Evolutionary conservation across 805 yeast genomes (phyloP).

Genomic region (Kodamaea hsintzibuensis): DNA sequence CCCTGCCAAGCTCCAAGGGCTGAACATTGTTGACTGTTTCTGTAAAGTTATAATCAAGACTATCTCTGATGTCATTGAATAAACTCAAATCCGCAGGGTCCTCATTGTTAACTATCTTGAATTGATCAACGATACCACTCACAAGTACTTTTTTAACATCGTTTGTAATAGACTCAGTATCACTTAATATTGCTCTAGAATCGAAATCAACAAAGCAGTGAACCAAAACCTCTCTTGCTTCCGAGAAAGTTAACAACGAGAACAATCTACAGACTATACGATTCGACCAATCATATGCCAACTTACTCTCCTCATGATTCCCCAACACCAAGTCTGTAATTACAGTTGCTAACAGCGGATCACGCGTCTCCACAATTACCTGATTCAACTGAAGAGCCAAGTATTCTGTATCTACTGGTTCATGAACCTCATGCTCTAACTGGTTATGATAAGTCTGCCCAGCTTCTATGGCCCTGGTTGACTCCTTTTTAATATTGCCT

Average conservation of each 20-base stretch:
- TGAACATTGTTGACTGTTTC: constrained; percentile 19
- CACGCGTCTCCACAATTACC: constrained; percentile 3
- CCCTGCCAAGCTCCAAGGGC: constrained; percentile 26
- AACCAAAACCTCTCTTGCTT: constrained; percentile 63
- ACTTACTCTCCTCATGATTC: constrained; percentile 16
- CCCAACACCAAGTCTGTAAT: constrained; percentile 7
- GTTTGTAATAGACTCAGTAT: background rate
- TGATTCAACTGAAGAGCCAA: constrained; percentile 5
- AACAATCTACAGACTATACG: constrained; percentile 40
- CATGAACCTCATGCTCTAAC: constrained; percentile 51
- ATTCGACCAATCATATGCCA: constrained; percentile 41
- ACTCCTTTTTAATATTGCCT: constrained; percentile 29
- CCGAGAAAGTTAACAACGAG: constrained; percentile 45
- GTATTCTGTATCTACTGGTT: constrained; percentile 23
- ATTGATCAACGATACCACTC: constrained; percentile 65
- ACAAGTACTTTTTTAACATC: constrained; percentile 36
- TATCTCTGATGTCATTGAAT: constrained; percentile 25
- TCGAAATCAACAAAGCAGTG: constrained; percentile 49
- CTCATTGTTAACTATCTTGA: constrained; percentile 22
- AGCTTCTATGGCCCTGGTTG: constrained; percentile 40
- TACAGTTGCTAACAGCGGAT: background rate
- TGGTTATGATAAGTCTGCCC: constrained; percentile 51
- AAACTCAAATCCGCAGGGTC: constrained; percentile 18
- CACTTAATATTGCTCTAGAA: constrained; percentile 1
- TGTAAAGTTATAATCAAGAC: constrained; percentile 15